phyloP scores from a whole-genome alignment of 2,329 filamentous ascomycete genomes.

The Orbilia ellipsospora region DNA sequence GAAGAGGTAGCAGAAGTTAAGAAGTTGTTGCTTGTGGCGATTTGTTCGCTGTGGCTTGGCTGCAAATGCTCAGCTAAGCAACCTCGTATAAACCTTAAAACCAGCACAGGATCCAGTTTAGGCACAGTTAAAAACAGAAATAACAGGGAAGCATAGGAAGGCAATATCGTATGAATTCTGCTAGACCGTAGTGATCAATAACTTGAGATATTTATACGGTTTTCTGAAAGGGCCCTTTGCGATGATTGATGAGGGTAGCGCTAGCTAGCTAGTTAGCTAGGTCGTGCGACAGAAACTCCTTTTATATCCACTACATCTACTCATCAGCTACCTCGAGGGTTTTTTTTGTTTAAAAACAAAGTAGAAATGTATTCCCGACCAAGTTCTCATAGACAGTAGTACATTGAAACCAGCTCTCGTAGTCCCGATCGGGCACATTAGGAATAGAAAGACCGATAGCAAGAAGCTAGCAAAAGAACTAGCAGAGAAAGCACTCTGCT shows the following conservation, averaged over 20 bases:
- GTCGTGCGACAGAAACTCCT: no score
- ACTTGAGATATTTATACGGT: no score
- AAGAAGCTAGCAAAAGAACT: background rate
- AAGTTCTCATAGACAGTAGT: constrained; percentile 9
- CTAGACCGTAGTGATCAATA: no score
- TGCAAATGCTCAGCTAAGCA: constrained; percentile 51
- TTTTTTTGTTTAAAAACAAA: constrained; percentile 15
- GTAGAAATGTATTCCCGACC: constrained; percentile 1
- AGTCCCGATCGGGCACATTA: background rate
- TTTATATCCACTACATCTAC: no score
- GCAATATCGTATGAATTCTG: no score
- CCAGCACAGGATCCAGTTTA: background rate
- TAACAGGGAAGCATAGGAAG: no score
- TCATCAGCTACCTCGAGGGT: no score
- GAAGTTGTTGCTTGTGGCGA: constrained; percentile 43
- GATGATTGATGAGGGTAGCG: no score
- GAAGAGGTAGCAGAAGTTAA: constrained; percentile 34
- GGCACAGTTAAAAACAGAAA: no score
- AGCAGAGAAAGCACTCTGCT: constrained; percentile 6
- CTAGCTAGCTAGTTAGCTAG: no score
- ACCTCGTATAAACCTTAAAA: constrained; percentile 23
- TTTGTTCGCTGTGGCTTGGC: constrained; percentile 14
- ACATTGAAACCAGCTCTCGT: constrained; percentile 7
- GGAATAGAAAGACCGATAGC: constrained; percentile 3
- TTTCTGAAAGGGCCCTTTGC: no score